Conservation (phyloP, 2,329 filamentous ascomycete genomes). For the Talaromyces sp. region DNA sequence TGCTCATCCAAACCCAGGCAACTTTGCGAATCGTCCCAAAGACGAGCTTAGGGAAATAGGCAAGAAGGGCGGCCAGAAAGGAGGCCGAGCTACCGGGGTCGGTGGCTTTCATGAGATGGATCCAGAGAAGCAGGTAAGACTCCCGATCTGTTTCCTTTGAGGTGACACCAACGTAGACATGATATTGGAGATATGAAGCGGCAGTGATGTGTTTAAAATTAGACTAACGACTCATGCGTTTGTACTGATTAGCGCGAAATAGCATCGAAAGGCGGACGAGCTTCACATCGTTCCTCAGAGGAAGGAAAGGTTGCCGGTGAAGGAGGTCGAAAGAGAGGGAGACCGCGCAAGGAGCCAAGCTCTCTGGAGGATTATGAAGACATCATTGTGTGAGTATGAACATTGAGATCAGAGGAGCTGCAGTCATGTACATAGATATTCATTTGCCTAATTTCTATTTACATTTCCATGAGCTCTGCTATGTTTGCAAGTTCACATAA, state of each 20-base stretch:
- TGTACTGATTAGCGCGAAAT: slow-evolving; percentile 23
- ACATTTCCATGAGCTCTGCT: too few relatives aligned
- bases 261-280: slow-evolving; percentile 24
- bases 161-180: neutral
- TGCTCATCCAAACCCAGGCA: slow-evolving; percentile 31
- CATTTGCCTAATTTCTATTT: neutral
- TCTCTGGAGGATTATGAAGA: slow-evolving; percentile 11
- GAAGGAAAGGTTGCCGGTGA: slow-evolving; percentile 14
- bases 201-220: neutral
- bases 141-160: neutral
- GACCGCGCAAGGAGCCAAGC: neutral
- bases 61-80: slow-evolving; percentile 28
- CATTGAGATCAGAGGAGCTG: neutral
- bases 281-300: slow-evolving; percentile 14
- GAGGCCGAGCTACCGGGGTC: slow-evolving; percentile 26
- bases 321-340: slow-evolving; percentile 16
- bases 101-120: slow-evolving; percentile 31
- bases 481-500: too few relatives aligned
- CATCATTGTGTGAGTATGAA: slow-evolving; percentile 2
- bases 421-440: neutral
- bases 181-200: neutral
- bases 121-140: slow-evolving; percentile 29
- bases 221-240: neutral
- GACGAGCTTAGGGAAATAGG: slow-evolving; percentile 26
- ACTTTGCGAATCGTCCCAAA: slow-evolving; percentile 33